Evolutionary conservation across 495 filamentous ascomycete genomes (phyloP), one percentile per base, ranked within the genome.

Genomic region (Massariosphaeria phaeospora): DNA sequence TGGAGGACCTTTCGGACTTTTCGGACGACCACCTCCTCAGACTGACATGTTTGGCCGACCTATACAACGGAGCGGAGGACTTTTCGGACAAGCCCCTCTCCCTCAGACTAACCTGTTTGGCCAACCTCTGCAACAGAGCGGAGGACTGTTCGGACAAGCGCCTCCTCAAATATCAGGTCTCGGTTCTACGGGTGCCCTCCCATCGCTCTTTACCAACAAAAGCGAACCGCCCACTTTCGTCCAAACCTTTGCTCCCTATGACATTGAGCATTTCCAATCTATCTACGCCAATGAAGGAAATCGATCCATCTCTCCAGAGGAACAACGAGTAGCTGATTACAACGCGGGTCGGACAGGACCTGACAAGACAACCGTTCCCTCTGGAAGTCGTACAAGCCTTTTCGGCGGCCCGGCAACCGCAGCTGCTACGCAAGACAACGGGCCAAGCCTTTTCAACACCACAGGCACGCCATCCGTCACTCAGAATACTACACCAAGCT

Each of bases 231-330:
- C 31, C 23, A 2, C n/a, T 20, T 20, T 2, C 7, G 20, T 7
- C 11, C 9, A 27, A 10, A 44, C 3, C 13, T 11, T 13, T 33
- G 2, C 4, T 3, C 2, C 6, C 13, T n/a, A 18, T 21, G 30
- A 8, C 15, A 26, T 24, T 12, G 1, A 38, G 11, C 29, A 36
- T 27, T 54, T 31, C 31, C 51, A 54, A 24, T 35, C 51, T 24
- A 39, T 54, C 8, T n/a, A 18, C 17, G 31, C 25, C 40, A 24
- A 36, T 17, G 7, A 21, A 13, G 3, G 2, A 15, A 34, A 46
- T 2, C 36, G 30, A 1, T 6, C 12, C 15, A 30, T 46, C 13
- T 54, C 51, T 20, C 40, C 40, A 12, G 51, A 54, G 41, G 51
- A 54, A n/a, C 41, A 46, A 11, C 12, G 51, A 12, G 30, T 46